phyloP scores from a whole-genome alignment of 177 flowering plant species.

The Vitis hybrid region DNA sequence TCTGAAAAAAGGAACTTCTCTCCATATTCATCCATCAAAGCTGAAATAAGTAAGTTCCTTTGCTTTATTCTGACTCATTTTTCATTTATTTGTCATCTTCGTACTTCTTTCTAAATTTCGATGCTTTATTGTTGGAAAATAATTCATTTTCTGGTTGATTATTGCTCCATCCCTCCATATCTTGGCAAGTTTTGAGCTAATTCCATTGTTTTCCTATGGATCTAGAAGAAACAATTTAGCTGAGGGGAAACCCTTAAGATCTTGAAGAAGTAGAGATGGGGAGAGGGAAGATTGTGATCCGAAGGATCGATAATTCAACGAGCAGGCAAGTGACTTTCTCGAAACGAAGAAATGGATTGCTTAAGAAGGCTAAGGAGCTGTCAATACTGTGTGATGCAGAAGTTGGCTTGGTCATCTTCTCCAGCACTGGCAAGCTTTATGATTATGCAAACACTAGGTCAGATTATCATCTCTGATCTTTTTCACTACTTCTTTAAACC shows the following conservation, averaged over 20 bases:
- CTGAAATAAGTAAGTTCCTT: conserved; percentile 2
- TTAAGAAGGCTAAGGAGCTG: conserved; percentile 63
- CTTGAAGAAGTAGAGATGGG: conserved; percentile 32
- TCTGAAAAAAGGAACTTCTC: neutral
- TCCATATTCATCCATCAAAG: neutral
- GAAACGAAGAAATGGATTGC: conserved; percentile 53
- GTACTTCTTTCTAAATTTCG: too few species aligned
- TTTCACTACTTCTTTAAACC: too few species aligned
- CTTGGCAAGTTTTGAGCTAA: neutral
- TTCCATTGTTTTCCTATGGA: neutral
- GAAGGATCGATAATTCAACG: conserved; percentile 58
- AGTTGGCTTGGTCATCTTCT: conserved; percentile 59
- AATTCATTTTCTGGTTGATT: too few species aligned
- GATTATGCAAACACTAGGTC: conserved; percentile 59
- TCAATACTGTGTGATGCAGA: conserved; percentile 68
- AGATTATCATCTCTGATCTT: conserved; percentile 1
- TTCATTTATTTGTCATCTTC: too few species aligned
- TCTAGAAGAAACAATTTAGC: neutral
- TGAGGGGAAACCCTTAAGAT: too few species aligned
- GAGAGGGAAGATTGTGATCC: conserved; percentile 65
- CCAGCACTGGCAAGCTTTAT: conserved; percentile 63
- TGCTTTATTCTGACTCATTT: too few species aligned
- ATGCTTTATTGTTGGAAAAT: too few species aligned
- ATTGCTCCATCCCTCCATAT: too few species aligned
- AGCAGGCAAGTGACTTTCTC: conserved; percentile 67